Evolutionary conservation across 352 stramenopile species (phyloP), one percentile per base, ranked within the genome.

Genomic region (Phytophthora ohioensis): DNA sequence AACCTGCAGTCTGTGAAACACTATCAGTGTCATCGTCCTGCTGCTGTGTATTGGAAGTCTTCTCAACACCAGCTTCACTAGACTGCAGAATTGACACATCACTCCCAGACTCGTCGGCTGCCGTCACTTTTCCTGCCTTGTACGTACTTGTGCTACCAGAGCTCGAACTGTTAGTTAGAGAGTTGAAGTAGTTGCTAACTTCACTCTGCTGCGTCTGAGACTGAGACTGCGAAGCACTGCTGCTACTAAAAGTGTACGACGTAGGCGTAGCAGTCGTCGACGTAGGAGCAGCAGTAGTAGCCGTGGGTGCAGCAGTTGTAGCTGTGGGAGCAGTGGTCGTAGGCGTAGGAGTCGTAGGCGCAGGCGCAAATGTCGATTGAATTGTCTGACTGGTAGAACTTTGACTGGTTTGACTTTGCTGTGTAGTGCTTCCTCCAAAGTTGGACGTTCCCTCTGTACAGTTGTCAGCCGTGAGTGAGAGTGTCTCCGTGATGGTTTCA

Each of bases 401-500:
- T 10, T 71, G 54, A 17, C 53, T 66, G 38, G 55, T 71, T 36
- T 78, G 66, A 3, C 43, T 57, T 15, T 72, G 62, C 35, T 76
- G 63, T 3, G 52, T 66, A 1, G 47, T 61, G 42, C 62, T 69
- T 39, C 31, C 27, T 46, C 58, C 47, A 27, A 76, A 76, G 53
- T 76, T 74, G 47, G 68, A 59, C 43, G 62, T 68, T 38, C 82
- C 81, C 6, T 65, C 70, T 9, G 78, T 90, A 57, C 79, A 90
- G 17, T 51, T 48, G 39, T 81, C 79, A 3, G 60, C 61, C 0
- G 51, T 58, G 13, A 92, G 71, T 12, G 77, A 79, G 11, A 92
- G 70, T 21, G 72, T 91, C 34, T 90, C 82, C 0, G 70, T 76
- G 57, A 92, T 77, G 32, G 57, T 77, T 47, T 93, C 75, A 11